Evolutionary conservation across 2,329 filamentous ascomycete genomes (phyloP).

Genomic region (Stachybotrys chartarum): DNA sequence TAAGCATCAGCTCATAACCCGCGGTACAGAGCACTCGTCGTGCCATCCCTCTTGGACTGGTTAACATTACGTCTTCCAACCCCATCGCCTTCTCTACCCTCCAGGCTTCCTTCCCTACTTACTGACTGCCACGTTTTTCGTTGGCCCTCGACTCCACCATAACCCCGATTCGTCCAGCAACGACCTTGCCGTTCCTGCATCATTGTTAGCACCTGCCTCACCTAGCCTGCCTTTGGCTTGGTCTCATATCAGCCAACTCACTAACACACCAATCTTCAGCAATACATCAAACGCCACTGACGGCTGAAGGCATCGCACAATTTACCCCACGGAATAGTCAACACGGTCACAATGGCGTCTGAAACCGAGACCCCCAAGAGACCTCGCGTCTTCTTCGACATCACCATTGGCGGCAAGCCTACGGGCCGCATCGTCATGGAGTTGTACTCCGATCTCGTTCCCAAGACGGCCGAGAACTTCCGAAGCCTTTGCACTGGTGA

Average conservation of each 20-base stretch:
- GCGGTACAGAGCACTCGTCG: too few species aligned
- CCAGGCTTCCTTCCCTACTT: neutral
- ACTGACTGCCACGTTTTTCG: neutral
- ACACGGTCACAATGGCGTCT: conserved; percentile 27
- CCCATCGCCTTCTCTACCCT: too few species aligned
- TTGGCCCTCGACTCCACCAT: neutral
- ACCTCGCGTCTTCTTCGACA: conserved; percentile 87
- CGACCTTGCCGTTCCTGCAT: neutral
- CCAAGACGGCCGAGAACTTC: conserved; percentile 96
- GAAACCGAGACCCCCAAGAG: conserved; percentile 45
- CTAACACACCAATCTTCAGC: neutral
- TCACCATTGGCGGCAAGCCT: conserved; percentile 67
- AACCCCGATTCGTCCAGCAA: neutral
- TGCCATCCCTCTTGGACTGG: too few species aligned
- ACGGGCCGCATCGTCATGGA: conserved; percentile 81
- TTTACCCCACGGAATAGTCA: neutral
- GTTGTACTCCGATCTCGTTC: conserved; percentile 69
- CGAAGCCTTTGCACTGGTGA: conserved; percentile 89
- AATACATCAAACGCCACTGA: neutral
- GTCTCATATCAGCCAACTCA: neutral
- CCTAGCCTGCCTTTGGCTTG: neutral
- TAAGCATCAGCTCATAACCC: too few species aligned
- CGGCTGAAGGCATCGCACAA: neutral
- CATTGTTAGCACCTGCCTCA: neutral
- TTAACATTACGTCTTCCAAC: too few species aligned